Conservation (phyloP, 2,329 filamentous ascomycete genomes). For the Sporothrix luriei region DNA sequence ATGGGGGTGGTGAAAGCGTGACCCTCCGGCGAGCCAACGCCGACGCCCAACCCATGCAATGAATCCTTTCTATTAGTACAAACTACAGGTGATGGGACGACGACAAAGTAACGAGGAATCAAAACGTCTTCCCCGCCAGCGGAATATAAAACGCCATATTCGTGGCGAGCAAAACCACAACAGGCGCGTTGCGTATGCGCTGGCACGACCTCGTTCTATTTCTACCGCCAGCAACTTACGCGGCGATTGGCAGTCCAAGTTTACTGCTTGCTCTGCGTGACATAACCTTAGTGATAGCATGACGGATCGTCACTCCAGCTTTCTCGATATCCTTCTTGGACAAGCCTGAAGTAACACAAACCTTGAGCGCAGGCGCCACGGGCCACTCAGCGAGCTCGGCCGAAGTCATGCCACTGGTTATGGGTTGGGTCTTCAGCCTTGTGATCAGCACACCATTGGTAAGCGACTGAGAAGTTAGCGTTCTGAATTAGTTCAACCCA, state of each 20-base stretch:
- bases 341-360: conserved; percentile 84
- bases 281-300: conserved; percentile 93
- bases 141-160: background rate
- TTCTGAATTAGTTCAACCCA: background rate
- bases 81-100: no score
- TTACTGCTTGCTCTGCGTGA: conserved; percentile 54
- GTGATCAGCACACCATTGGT: conserved; percentile 89
- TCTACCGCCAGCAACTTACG: conserved; percentile 21
- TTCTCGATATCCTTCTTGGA: conserved; percentile 96
- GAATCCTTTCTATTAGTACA: background rate
- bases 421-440: conserved; percentile 76
- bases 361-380: conserved; percentile 80
- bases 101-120: background rate
- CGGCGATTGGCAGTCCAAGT: conserved; percentile 34
- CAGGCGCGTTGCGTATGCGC: background rate
- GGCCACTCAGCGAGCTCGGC: conserved; percentile 70
- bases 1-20: background rate
- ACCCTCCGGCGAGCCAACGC: no score
- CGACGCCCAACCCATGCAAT: background rate
- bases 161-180: background rate
- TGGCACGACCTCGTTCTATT: background rate
- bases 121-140: background rate
- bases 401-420: conserved; percentile 62
- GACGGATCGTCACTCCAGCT: conserved; percentile 81
- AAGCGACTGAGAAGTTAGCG: conserved; percentile 61